Conservation (phyloP, 805 yeast species). For the Wickerhamiella shivajii region DNA sequence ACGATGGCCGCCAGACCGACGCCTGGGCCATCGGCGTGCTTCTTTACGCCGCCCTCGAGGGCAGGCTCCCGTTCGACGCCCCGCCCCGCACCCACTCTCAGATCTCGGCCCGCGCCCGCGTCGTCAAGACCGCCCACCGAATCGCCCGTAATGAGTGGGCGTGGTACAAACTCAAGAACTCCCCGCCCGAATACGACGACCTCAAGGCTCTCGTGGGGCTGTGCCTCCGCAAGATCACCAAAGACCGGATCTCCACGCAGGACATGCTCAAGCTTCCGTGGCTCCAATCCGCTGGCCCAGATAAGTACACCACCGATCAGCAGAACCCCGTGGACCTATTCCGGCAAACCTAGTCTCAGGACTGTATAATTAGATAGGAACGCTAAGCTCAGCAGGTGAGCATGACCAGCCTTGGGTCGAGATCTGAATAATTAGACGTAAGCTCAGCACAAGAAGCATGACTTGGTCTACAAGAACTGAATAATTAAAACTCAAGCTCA, state of each 20-base stretch:
- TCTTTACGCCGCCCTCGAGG: constrained; percentile 71
- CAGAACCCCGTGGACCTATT: too few species aligned
- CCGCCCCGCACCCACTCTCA: constrained; percentile 31
- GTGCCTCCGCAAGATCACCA: constrained; percentile 35
- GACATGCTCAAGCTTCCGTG: constrained; percentile 27
- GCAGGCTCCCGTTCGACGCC: constrained; percentile 82
- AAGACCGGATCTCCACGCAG: constrained; percentile 25
- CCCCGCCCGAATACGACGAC: constrained; percentile 29
- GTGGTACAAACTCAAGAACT: constrained; percentile 45
- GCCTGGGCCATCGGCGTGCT: constrained; percentile 92
- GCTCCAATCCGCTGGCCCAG: constrained; percentile 19
- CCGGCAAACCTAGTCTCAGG: too few species aligned
- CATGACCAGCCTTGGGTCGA: too few species aligned
- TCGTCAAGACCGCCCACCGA: constrained; percentile 55
- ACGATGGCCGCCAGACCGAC: constrained; percentile 84
- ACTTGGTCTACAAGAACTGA: too few species aligned
- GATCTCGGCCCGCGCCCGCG: constrained; percentile 29
- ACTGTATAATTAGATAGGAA: too few species aligned
- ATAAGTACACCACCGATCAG: background rate
- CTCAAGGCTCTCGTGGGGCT: constrained; percentile 39
- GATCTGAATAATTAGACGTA: too few species aligned
- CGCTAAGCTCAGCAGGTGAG: too few species aligned
- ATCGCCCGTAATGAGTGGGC: constrained; percentile 89
- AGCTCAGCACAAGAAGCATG: too few species aligned
- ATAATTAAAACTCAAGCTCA: too few species aligned